A percentile compares a stretch with the other conserved stretches of the same genome.
phyloP scores from a whole-genome alignment of 2,329 filamentous ascomycete genomes.

The Furcasterigmium sp. region DNA sequence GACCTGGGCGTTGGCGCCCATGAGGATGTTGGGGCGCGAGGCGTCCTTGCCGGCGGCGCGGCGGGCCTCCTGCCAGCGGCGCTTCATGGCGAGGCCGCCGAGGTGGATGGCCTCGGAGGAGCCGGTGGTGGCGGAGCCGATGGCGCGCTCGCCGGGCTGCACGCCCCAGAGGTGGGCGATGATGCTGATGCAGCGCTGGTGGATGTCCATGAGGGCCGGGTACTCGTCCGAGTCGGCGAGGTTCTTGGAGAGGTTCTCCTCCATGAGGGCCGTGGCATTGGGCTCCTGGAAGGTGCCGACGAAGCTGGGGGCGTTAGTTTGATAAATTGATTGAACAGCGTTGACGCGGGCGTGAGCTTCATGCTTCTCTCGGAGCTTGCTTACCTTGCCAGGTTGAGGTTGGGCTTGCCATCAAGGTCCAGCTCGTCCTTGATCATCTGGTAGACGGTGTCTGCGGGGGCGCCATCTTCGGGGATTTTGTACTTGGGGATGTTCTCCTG shows the following conservation, averaged over 20 bases:
- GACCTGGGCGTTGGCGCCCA: slow-evolving; percentile 70
- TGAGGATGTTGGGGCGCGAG: slow-evolving; percentile 64
- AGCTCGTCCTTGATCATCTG: slow-evolving; percentile 60
- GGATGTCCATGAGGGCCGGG: slow-evolving; percentile 52
- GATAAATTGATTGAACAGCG: too few species aligned
- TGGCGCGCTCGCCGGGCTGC: slow-evolving; percentile 55
- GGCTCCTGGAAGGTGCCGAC: slow-evolving; percentile 69
- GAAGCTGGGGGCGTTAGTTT: slow-evolving; percentile 38
- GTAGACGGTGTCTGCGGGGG: slow-evolving; percentile 58
- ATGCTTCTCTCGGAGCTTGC: slow-evolving; percentile 1
- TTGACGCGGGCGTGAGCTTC: too few species aligned
- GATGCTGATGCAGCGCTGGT: slow-evolving; percentile 64
- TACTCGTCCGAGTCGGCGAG: slow-evolving; percentile 67
- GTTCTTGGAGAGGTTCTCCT: slow-evolving; percentile 66
- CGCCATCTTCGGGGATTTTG: slow-evolving; percentile 49
- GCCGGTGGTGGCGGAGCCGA: slow-evolving; percentile 66
- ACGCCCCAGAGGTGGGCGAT: slow-evolving; percentile 62
- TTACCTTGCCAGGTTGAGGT: slow-evolving; percentile 59
- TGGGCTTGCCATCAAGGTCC: slow-evolving; percentile 60
- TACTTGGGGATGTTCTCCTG: slow-evolving; percentile 52
- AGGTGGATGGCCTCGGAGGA: slow-evolving; percentile 68
- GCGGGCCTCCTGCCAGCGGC: slow-evolving; percentile 65
- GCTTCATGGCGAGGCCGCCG: slow-evolving; percentile 68
- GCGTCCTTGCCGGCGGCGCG: slow-evolving; percentile 56
- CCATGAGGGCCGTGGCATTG: slow-evolving; percentile 58